Percentiles rank a stretch among this genome's conserved stretches.
Evolutionary conservation across 305 asterid species (phyloP).

Genomic region (Solanum chacoense): DNA sequence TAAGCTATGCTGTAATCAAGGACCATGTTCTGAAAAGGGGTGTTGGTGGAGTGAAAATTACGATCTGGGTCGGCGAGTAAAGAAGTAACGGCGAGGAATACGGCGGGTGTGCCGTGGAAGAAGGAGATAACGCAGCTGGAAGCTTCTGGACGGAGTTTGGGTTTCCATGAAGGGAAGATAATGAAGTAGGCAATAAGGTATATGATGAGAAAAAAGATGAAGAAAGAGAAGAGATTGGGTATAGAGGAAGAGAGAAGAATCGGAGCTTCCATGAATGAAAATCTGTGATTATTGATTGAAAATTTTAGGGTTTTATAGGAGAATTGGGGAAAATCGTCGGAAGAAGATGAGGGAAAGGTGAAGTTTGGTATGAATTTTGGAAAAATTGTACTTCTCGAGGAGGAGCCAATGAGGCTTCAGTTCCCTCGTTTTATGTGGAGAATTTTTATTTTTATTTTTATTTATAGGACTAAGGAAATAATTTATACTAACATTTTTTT

Average conservation of each 20-base stretch:
- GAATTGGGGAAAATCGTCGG: background rate
- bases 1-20: constrained; percentile 89
- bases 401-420: background rate
- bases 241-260: constrained; percentile 1
- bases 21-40: constrained; percentile 49
- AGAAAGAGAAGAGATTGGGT: constrained; percentile 38
- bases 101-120: constrained; percentile 90
- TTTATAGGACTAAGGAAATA: background rate
- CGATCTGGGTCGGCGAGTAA: constrained; percentile 41
- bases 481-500: background rate
- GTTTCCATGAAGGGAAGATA: constrained; percentile 55
- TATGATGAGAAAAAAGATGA: constrained; percentile 30
- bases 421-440: background rate
- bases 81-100: constrained; percentile 44
- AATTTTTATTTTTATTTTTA: no score
- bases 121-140: constrained; percentile 79
- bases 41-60: constrained; percentile 53
- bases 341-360: background rate
- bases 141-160: constrained; percentile 73
- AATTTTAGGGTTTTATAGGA: background rate
- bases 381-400: background rate
- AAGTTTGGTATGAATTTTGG: background rate
- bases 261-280: constrained; percentile 23
- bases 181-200: constrained; percentile 46
- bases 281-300: background rate